Percentiles rank a stretch among this genome's conserved stretches.
Conservation (phyloP, 495 filamentous ascomycete species). For the Aeminium ludgeri region DNA sequence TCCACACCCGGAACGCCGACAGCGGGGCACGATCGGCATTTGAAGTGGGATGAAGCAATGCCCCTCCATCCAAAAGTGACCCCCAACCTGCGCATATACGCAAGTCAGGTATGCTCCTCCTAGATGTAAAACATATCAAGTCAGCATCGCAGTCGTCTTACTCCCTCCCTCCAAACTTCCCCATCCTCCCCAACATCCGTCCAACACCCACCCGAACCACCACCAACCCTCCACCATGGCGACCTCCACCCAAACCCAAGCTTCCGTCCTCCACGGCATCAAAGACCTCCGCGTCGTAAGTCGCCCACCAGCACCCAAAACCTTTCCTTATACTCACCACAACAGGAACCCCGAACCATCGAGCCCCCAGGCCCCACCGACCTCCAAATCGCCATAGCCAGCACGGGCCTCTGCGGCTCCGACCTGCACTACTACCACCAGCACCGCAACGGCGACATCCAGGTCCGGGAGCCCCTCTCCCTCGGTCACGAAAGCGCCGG, state of each 20-base stretch:
- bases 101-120: too few species aligned
- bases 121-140: too few species aligned
- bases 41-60: background rate
- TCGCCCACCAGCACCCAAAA: background rate
- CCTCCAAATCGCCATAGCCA: conserved; percentile 39
- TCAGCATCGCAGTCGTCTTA: too few species aligned
- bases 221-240: background rate
- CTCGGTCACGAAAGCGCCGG: conserved; percentile 48
- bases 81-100: too few species aligned
- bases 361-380: conserved; percentile 30
- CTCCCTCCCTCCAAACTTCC: too few species aligned
- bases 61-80: too few species aligned
- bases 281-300: conserved; percentile 28
- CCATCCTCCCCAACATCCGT: too few species aligned
- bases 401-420: conserved; percentile 46
- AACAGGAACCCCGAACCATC: conserved; percentile 34
- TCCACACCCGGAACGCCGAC: too few species aligned
- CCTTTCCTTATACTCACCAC: too few species aligned
- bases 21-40: background rate
- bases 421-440: conserved; percentile 55
- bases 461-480: conserved; percentile 44
- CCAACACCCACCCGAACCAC: too few species aligned
- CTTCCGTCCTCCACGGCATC: conserved; percentile 28
- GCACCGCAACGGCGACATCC: conserved; percentile 49
- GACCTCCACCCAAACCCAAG: conserved; percentile 16